Evolutionary conservation across 1,284 basidiomycete genomes (phyloP), one percentile per base, ranked within the genome.

Genomic region (Ceratobasidium papillatum): DNA sequence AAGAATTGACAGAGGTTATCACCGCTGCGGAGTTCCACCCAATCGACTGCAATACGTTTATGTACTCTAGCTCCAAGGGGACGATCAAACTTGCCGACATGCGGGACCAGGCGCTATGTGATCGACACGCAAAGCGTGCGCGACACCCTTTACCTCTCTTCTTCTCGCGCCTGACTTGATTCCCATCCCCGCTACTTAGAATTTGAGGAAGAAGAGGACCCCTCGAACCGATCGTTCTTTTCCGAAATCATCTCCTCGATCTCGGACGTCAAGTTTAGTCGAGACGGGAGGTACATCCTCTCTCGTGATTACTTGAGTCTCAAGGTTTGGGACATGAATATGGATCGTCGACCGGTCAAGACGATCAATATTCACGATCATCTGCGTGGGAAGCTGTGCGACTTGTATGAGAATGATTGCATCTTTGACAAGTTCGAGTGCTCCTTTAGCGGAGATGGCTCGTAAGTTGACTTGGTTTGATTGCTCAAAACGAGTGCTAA

Each of bases 81-180:
- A 99, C 98, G 81, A 99, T 99, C 87, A 99, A 99, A 85, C 90
- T 99, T 74, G 97, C 96, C n/a, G 98, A 99, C 84, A 99, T 99
- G 98, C 91, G 98, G 69, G 96, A 99, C 79, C 95, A 96, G 27
- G 98, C 98, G 5, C 85, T 99, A 74, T 99, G 98, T 83, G 98
- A 99, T 82, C 89, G 90, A 79, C 94, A 99, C 80, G 95, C 96
- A 52, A 99, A 99, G 88, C 91, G 97, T 98, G 80, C 79, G 94
- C 83, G 54, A 9, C 25, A 84, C 38, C 41, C 61, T 68, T 41
- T 19, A 14, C 68, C 36, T 64, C 65, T 51, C 54, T 38, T 32
- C 51, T 69, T 56, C 47, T 52, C 43, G 62, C 51, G 64, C 58
- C 34, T 75, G n/a, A 65, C 68, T 47, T 69, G 75, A 68, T 71